phyloP scores from a whole-genome alignment of 306 rosid species.

The Luffa aegyptiaca region DNA sequence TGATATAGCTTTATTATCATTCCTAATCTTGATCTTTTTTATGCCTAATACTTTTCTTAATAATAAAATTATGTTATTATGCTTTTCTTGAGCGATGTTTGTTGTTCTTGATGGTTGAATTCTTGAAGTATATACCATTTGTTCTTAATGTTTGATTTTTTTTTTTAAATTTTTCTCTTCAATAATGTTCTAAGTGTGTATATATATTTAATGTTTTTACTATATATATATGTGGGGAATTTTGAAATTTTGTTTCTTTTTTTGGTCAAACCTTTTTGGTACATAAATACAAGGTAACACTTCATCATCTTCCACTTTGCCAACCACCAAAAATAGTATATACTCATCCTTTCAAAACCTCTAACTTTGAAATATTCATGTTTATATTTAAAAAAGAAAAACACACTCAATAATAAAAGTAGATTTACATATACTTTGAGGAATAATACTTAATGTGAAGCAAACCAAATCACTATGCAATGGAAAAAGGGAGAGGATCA shows the following conservation, averaged over 20 bases:
- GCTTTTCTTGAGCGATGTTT: too few species aligned
- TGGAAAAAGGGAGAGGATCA: too few species aligned
- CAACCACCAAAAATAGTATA: background rate
- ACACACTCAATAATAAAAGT: too few species aligned
- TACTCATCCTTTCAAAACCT: background rate
- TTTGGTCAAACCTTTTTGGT: background rate
- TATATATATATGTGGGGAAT: background rate
- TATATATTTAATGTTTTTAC: background rate
- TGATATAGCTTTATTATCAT: too few species aligned
- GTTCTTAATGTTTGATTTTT: background rate
- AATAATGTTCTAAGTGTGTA: too few species aligned
- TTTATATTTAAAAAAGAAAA: too few species aligned
- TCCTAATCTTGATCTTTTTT: too few species aligned
- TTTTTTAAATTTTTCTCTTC: too few species aligned
- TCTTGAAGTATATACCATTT: background rate
- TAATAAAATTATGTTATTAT: background rate
- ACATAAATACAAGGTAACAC: background rate
- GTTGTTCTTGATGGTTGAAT: background rate
- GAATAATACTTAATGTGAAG: too few species aligned
- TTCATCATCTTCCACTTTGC: background rate
- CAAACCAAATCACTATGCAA: too few species aligned
- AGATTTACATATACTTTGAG: too few species aligned
- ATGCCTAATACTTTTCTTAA: background rate
- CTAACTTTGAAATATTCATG: background rate
- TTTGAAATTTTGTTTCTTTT: background rate